Base-by-base conservation (phyloP, 2,329 filamentous ascomycete genomes). In the Hymenoscyphus scutula region DNA sequence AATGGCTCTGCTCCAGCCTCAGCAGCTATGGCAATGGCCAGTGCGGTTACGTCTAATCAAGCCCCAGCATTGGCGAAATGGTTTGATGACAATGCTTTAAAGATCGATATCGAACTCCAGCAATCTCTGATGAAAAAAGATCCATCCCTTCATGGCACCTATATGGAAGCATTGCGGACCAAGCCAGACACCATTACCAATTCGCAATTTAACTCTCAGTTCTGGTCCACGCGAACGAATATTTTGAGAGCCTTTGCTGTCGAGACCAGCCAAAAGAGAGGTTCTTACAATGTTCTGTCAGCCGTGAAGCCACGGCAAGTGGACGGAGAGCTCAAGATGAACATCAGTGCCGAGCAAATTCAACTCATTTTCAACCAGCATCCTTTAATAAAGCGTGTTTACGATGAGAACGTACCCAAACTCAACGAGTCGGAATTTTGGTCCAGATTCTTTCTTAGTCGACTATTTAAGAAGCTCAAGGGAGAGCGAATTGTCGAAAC, bases 301-400 rank as follows among this genome's bases (percentile, higher is more conserved):
- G 90, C 90, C 19, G 87, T 98, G 69, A 97, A 96, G 74, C 89
- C 91, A 6, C 85, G 88, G 60, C 85, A 89, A 5, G 87, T 90
- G 61, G 87, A 91, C 68, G 89, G 89, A 66, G 86, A 89, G 64
- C 82, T 89, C 53, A 92, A 89, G 75, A 81, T 97, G 69, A 93
- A 90, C 71, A 89, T 99, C 66, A 95, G 87, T 68, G 89, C 92
- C 64, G 93, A 97, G 76, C 93, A 98, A 76, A 91, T 98, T 58
- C 89, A 93, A 72, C 85, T 96, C 73, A 95, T 99, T 59, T 93
- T 99, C 76, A 87, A 85, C 64, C 95, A 98, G 75, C 94, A 99
- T 75, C 92, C 95, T 1, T 81, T 99, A 0, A 89, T 99, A 63
- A 90, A 91, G 74, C 86, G 88, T 23, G 90, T 96, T 6, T 98